phyloP scores from a whole-genome alignment of 495 filamentous ascomycete genomes.

The Arthonia radiata region DNA sequence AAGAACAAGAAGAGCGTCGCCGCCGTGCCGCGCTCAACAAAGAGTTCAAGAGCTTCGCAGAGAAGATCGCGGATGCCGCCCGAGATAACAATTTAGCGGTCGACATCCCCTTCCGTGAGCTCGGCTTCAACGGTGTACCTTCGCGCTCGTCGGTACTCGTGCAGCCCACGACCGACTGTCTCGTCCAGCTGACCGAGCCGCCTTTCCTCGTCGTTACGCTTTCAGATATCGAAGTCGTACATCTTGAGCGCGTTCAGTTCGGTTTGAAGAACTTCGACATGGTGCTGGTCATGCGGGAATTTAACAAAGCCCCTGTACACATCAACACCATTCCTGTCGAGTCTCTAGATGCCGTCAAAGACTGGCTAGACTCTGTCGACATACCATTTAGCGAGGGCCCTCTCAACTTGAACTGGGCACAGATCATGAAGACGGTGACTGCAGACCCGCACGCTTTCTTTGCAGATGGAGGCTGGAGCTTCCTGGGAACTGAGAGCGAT shows the following conservation, averaged over 20 bases:
- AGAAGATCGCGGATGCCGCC: conserved; percentile 85
- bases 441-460: conserved; percentile 89
- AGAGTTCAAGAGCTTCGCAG: conserved; percentile 88
- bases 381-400: conserved; percentile 88
- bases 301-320: conserved; percentile 60
- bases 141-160: conserved; percentile 84
- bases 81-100: conserved; percentile 47
- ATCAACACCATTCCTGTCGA: conserved; percentile 98
- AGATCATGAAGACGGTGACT: conserved; percentile 98
- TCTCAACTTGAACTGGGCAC: conserved; percentile 92
- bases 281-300: conserved; percentile 95
- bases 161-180: conserved; percentile 87
- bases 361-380: conserved; percentile 89
- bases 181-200: conserved; percentile 93
- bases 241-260: conserved; percentile 93
- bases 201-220: conserved; percentile 89
- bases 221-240: conserved; percentile 86
- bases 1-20: conserved; percentile 88
- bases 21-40: conserved; percentile 77
- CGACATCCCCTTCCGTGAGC: conserved; percentile 87
- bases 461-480: conserved; percentile 82
- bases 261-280: conserved; percentile 98
- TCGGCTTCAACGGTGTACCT: conserved; percentile 91
- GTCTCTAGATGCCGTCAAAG: conserved; percentile 79
- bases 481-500: conserved; percentile 70